These are phyloP conservation scores for Seminavis robusta DNA, from an alignment of 108 stramenopile genomes.

Conservation along the genomic window DNA sequence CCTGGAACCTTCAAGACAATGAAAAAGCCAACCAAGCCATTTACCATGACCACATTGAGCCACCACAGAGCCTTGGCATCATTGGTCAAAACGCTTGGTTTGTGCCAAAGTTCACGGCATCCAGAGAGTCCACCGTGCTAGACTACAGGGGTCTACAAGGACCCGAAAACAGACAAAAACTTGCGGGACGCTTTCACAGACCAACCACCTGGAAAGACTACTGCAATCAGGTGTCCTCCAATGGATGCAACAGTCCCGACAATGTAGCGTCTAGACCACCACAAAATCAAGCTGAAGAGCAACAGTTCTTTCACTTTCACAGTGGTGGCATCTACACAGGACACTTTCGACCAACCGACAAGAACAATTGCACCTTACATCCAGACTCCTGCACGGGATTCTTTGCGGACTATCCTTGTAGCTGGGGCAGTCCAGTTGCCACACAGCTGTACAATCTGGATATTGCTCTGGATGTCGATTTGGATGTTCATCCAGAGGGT, in stretches of 20 bases:
- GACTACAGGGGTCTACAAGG: slow-evolving; percentile 29
- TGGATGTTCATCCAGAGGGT: slow-evolving; percentile 3
- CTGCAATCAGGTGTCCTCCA: slow-evolving; percentile 7
- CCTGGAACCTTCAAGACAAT: too few relatives aligned
- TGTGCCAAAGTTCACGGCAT: slow-evolving; percentile 22
- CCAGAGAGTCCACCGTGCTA: slow-evolving; percentile 18
- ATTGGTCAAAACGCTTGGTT: slow-evolving; percentile 31
- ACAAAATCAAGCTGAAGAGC: slow-evolving; percentile 4
- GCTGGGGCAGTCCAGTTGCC: neutral
- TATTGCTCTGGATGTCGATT: slow-evolving; percentile 3
- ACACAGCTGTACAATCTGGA: neutral
- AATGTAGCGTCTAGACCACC: slow-evolving; percentile 8
- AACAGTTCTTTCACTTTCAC: slow-evolving; percentile 3
- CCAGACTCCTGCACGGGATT: slow-evolving; percentile 29
- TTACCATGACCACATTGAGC: too few relatives aligned
- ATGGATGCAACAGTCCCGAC: slow-evolving; percentile 2
- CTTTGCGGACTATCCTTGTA: slow-evolving; percentile 21
- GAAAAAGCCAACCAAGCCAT: too few relatives aligned
- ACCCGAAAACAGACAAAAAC: slow-evolving; percentile 15
- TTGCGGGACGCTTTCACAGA: slow-evolving; percentile 15
- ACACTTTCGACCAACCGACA: slow-evolving; percentile 31
- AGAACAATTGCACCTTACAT: slow-evolving; percentile 24
- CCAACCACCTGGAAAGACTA: slow-evolving; percentile 25
- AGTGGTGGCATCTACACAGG: slow-evolving; percentile 25
- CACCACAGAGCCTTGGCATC: too few relatives aligned